Percentiles rank a stretch among this genome's conserved stretches.
Conservation (phyloP, 352 stramenopile genomes). For the Globisporangium nunn region DNA sequence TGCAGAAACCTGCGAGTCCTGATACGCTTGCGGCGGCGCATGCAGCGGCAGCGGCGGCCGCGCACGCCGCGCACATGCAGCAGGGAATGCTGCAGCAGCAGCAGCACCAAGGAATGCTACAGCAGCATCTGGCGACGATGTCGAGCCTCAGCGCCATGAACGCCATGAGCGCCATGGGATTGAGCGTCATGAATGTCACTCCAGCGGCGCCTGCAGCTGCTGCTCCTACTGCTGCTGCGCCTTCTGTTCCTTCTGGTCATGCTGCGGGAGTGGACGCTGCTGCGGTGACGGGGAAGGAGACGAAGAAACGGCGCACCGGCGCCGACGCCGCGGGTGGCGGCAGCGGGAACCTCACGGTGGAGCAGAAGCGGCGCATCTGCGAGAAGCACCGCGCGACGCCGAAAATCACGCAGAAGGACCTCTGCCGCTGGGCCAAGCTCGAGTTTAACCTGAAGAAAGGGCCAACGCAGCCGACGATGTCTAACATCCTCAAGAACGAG, state of each 20-base stretch:
- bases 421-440: constrained; percentile 85
- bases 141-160: constrained; percentile 16
- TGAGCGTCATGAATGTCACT: constrained; percentile 3
- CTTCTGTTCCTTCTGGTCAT: background rate
- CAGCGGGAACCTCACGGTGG: constrained; percentile 79
- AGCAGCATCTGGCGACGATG: constrained; percentile 15
- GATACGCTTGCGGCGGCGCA: constrained; percentile 38
- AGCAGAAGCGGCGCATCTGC: constrained; percentile 86
- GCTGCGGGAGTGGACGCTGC: background rate
- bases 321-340: constrained; percentile 39
- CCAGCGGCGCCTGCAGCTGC: no score
- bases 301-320: constrained; percentile 26
- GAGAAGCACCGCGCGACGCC: constrained; percentile 81
- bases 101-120: constrained; percentile 12
- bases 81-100: constrained; percentile 14
- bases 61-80: constrained; percentile 2
- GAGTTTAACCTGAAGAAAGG: constrained; percentile 83
- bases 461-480: constrained; percentile 38
- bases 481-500: constrained; percentile 75
- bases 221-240: background rate
- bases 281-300: background rate
- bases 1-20: constrained; percentile 81
- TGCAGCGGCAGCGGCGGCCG: background rate
- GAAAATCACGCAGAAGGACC: constrained; percentile 86
- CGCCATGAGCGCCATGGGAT: constrained; percentile 9